Evolutionary conservation across 1,139 yeast genomes (phyloP), one percentile per base, ranked within the genome.

Genomic region (Yamadazyma mexicana): DNA sequence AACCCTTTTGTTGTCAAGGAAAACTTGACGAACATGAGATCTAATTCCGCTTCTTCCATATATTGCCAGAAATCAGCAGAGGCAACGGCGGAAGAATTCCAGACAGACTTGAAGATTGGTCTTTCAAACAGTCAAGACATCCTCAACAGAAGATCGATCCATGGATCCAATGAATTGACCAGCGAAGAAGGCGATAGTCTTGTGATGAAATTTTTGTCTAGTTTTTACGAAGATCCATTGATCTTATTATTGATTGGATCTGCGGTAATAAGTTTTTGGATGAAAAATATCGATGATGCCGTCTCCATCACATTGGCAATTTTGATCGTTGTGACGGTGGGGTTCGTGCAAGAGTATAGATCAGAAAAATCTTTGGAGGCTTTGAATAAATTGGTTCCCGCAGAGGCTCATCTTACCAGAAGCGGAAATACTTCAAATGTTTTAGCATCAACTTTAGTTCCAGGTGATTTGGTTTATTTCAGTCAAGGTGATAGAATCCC

Each of bases 281-380:
- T 92, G 94, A 95, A 96, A 17, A 92, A 92, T 62, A 79, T 81
- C 29, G 97, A 91, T 59, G 98, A 92, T 60, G 95, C 98, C 2
- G 68, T 92, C 18, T 83, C 94, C 46, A 91, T 91, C 54, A 82
- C 95, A 0, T 69, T 88, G 49, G 98, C 98, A 5, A 87, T 91
- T 42, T 54, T 86, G 29, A 89, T 91, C 50, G 98, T 91, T 23
- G 96, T 91, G 7, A 78, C 94, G 0, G 98, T 92, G 23, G 98
- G 98, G 0, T 92, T 92, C 63, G 91, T 92, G 17, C 98, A 92
- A 62, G 98, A 92, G 60, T 89, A 89, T 58, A 75, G 97, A 53
- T 86, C 96, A 0, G 98, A 92, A 59, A 86, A 92, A 66, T 86
- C 96, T 2, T 69, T 92, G 43, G 95, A 88, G 56, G 98, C 97